Conservation (phyloP, 495 filamentous ascomycete genomes). For the Hapsidospora chrysogenum region DNA sequence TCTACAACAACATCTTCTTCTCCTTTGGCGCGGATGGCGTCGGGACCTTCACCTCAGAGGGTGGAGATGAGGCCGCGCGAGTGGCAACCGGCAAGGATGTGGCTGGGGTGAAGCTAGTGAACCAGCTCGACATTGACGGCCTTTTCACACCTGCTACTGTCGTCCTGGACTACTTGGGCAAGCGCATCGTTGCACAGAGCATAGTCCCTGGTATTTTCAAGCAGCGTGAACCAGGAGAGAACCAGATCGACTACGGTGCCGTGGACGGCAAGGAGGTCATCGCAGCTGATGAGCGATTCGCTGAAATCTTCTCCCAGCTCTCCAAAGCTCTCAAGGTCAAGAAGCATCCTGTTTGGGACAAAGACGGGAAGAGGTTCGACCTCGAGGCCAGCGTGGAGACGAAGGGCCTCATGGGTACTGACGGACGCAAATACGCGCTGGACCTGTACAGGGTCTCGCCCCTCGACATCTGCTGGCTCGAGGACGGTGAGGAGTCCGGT, state of each 20-base stretch:
- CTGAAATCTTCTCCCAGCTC: slow-evolving; percentile 71
- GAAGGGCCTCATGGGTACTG: slow-evolving; percentile 92
- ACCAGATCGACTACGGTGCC: slow-evolving; percentile 97
- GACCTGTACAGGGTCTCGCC: slow-evolving; percentile 93
- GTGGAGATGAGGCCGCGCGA: slow-evolving; percentile 90
- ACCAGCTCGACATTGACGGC: slow-evolving; percentile 89
- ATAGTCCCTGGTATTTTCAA: slow-evolving; percentile 99
- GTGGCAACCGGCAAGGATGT: slow-evolving; percentile 97
- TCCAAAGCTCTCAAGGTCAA: slow-evolving; percentile 78
- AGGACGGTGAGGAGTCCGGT: slow-evolving; percentile 23
- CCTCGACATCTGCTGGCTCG: slow-evolving; percentile 78
- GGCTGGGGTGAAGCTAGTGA: slow-evolving; percentile 79
- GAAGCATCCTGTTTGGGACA: slow-evolving; percentile 96
- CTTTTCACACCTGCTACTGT: slow-evolving; percentile 92
- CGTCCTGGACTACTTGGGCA: slow-evolving; percentile 92
- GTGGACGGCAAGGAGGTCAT: slow-evolving; percentile 96
- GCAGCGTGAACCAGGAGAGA: slow-evolving; percentile 90
- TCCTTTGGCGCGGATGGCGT: slow-evolving; percentile 97
- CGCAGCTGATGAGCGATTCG: slow-evolving; percentile 73
- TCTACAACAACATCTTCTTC: slow-evolving; percentile 99
- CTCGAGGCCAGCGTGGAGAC: slow-evolving; percentile 95
- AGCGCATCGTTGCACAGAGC: slow-evolving; percentile 92
- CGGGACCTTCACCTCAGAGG: slow-evolving; percentile 89
- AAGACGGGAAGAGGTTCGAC: slow-evolving; percentile 76
- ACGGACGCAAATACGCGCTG: slow-evolving; percentile 91